A percentile compares a stretch with the other conserved stretches of the same genome.
These are phyloP conservation scores for Melanogaster broomeanus DNA, from an alignment of 768 basidiomycete species.

Conservation along the genomic window DNA sequence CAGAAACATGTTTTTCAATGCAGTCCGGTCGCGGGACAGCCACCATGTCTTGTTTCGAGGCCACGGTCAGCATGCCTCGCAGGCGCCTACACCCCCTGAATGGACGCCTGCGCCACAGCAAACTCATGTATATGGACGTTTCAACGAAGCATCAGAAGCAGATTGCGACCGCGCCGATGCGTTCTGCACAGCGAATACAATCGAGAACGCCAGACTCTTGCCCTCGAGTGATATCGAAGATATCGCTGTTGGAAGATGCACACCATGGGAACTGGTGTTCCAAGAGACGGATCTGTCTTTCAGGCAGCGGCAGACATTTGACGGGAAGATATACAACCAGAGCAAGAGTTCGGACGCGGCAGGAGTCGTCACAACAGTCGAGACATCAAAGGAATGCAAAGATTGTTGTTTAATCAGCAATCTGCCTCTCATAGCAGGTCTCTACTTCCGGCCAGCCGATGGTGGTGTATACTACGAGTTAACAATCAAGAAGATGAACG, in stretches of 20 bases:
- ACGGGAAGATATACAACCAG: conserved; percentile 42
- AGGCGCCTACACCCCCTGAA: conserved; percentile 43
- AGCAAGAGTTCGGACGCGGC: conserved; percentile 26
- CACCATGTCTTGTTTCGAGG: conserved; percentile 1
- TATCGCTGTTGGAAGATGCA: conserved; percentile 47
- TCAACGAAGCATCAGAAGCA: conserved; percentile 56
- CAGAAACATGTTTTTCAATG: no score
- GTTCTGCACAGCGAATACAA: conserved; percentile 48
- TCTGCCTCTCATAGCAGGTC: conserved; percentile 59
- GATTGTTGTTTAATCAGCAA: conserved; percentile 59
- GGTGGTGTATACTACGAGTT: conserved; percentile 67
- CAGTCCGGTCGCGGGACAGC: neutral
- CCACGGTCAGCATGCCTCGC: neutral
- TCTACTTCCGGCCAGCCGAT: conserved; percentile 57
- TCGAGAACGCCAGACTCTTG: conserved; percentile 45
- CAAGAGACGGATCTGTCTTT: conserved; percentile 27
- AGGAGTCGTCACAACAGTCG: conserved; percentile 39
- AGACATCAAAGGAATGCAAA: conserved; percentile 43
- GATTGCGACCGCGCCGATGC: conserved; percentile 52
- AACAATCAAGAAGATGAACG: conserved; percentile 54
- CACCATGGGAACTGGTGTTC: conserved; percentile 53
- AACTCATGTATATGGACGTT: conserved; percentile 49
- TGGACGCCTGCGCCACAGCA: conserved; percentile 64
- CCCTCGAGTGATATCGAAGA: conserved; percentile 54
- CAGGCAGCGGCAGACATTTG: conserved; percentile 33